Evolutionary conservation across 2,329 filamentous ascomycete genomes (phyloP), one percentile per base, ranked within the genome.

Genomic region (Cladosporium phlei): DNA sequence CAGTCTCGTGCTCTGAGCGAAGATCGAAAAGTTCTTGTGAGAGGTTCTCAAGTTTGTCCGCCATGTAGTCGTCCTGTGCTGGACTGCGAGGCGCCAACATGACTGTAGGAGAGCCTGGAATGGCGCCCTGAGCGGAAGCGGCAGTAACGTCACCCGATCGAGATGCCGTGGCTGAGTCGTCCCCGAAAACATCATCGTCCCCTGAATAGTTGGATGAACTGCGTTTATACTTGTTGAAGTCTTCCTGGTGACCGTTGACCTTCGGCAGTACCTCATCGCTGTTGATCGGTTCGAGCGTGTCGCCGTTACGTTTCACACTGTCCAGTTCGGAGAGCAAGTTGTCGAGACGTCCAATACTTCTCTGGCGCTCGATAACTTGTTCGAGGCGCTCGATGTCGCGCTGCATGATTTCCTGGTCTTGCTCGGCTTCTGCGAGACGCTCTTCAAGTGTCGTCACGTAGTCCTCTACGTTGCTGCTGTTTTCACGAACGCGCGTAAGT

Each of bases 361-460:
- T 80, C 66, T 98, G 93, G 38, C 94, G 86, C 66, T 97, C 91
- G 42, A 98, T 82, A 6, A 98, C 88, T 66, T 95, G 88, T 67
- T 97, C 93, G 10, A 98, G 75, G 25, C 91, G 82, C 60, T 96
- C 88, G 53, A 98, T 87, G 62, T 98, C 93, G 27, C 91, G 87
- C 65, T 95, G 89, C 91, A 98, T 96, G 51, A 96, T 73, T 65
- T 97, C 93, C 54, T 88, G 82, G 63, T 98, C 93, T 66, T 97
- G 91, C 60, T 98, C 93, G 2, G 91, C 85, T 67, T 98, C 93
- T 1, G 93, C 93, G 7, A 98, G 78, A 17, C 91, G 85, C 69
- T 97, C 93, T 64, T 98, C 93, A 9, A 98, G 73, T 0, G 90
- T 97, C 1, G 91, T 95, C 44, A 98, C 97, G 66, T 98, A 98